Evolutionary conservation across 2,329 filamentous ascomycete genomes (phyloP).

Genomic region (Talaromyces islandicus): DNA sequence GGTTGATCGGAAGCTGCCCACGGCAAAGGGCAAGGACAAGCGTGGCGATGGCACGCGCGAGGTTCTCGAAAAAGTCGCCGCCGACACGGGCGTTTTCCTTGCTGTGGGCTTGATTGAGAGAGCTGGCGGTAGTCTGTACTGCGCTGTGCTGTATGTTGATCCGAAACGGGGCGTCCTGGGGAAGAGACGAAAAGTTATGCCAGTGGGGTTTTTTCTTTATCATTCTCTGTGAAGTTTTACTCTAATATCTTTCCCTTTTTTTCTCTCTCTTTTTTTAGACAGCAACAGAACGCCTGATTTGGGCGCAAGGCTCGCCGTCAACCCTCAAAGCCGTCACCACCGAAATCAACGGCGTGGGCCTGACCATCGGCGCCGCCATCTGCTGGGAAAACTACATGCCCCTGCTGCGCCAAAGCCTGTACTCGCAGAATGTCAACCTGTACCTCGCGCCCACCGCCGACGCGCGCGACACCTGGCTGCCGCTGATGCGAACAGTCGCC

Average conservation of each 20-base stretch:
- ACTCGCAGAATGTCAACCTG: constrained; percentile 84
- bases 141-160: constrained; percentile 74
- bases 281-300: constrained; percentile 73
- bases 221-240: too few species aligned
- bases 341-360: constrained; percentile 67
- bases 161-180: constrained; percentile 66
- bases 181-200: constrained; percentile 89
- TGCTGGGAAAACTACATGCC: constrained; percentile 99
- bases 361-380: constrained; percentile 81
- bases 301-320: constrained; percentile 76
- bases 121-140: constrained; percentile 77
- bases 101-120: constrained; percentile 75
- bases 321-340: constrained; percentile 76
- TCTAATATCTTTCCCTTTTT: too few species aligned
- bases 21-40: constrained; percentile 45
- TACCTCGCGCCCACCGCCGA: constrained; percentile 91
- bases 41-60: constrained; percentile 74
- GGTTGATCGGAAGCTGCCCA: constrained; percentile 57
- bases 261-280: too few species aligned
- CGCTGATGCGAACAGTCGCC: constrained; percentile 74
- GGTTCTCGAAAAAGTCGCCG: constrained; percentile 67
- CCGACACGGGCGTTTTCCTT: constrained; percentile 73
- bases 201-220: constrained; percentile 47
- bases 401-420: constrained; percentile 73
- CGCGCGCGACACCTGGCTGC: constrained; percentile 72